A percentile compares a stretch with the other conserved stretches of the same genome.
phyloP scores from a whole-genome alignment of 331 rosid species.

The Pyracantha coccinea region DNA sequence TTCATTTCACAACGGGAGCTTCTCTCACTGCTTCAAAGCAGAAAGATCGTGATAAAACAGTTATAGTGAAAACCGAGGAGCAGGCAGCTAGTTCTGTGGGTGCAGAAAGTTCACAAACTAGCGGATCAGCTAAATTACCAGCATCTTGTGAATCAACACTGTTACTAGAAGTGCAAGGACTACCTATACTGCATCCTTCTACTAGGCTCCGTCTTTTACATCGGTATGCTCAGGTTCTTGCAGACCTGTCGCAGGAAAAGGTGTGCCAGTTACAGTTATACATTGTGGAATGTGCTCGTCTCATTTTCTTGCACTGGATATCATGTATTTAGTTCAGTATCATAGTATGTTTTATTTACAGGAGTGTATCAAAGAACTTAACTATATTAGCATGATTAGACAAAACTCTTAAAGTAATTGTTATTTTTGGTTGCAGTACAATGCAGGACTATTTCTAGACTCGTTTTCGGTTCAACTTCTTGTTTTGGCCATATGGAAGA shows the following conservation, averaged over 20 bases:
- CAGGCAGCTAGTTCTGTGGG: conserved; percentile 17
- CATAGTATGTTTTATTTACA: background rate
- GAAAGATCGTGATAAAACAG: conserved; percentile 27
- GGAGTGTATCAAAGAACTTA: background rate
- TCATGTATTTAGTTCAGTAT: background rate
- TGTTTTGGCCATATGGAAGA: conserved; percentile 83
- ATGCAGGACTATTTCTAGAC: conserved; percentile 46
- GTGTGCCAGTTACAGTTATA: conserved; percentile 15
- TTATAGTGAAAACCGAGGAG: conserved; percentile 25
- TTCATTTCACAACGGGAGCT: conserved; percentile 25
- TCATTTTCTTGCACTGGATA: background rate
- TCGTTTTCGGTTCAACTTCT: conserved; percentile 78
- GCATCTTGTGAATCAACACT: conserved; percentile 29
- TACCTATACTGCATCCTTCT: conserved; percentile 50
- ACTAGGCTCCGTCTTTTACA: conserved; percentile 50
- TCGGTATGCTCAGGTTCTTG: conserved; percentile 58
- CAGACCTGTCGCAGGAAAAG: conserved; percentile 62
- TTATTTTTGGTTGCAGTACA: conserved; percentile 45
- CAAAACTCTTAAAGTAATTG: background rate
- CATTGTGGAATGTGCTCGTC: background rate
- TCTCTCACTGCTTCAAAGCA: conserved; percentile 28
- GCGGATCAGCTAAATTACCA: conserved; percentile 17
- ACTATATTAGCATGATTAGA: background rate
- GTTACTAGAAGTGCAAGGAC: conserved; percentile 45
- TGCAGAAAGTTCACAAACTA: conserved; percentile 22